Evolutionary conservation across 768 basidiomycete species (phyloP).

Genomic region (Serendipita sp.): DNA sequence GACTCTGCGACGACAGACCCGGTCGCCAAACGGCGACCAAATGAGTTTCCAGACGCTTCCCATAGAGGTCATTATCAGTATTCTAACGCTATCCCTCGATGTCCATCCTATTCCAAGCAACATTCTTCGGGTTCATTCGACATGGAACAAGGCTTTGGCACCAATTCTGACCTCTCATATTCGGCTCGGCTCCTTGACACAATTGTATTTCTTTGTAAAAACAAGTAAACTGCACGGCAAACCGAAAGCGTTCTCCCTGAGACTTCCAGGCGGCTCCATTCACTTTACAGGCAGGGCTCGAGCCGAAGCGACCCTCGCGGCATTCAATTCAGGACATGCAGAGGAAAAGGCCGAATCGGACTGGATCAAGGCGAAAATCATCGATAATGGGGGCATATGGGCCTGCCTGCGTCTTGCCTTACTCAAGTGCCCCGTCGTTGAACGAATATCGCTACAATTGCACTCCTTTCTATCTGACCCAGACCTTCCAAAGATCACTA

Average conservation of each 20-base stretch:
- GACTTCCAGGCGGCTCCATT: background rate
- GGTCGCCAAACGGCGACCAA: too few relatives aligned
- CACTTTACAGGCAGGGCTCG: background rate
- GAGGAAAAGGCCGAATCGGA: background rate
- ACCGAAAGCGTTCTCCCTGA: constrained; percentile 14
- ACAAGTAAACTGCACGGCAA: constrained; percentile 12
- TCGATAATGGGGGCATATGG: constrained; percentile 12
- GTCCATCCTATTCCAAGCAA: background rate
- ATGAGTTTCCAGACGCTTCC: background rate
- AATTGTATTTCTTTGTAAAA: constrained; percentile 16
- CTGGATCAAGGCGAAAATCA: background rate
- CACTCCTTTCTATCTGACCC: constrained; percentile 25
- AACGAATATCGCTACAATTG: constrained; percentile 23
- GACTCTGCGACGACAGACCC: too few relatives aligned
- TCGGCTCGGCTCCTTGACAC: constrained; percentile 15
- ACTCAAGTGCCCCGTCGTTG: constrained; percentile 18
- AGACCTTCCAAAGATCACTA: constrained; percentile 18
- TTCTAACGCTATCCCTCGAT: background rate
- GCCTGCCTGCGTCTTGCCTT: constrained; percentile 18
- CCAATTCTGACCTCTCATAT: constrained; percentile 16
- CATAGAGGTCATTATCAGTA: background rate
- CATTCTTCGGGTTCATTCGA: background rate
- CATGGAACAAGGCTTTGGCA: background rate
- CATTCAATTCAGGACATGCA: constrained; percentile 14
- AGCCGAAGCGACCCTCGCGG: constrained; percentile 15